Evolutionary conservation across 805 yeast genomes (phyloP), one percentile per base, ranked within the genome.

Genomic region (Candida verbasci): DNA sequence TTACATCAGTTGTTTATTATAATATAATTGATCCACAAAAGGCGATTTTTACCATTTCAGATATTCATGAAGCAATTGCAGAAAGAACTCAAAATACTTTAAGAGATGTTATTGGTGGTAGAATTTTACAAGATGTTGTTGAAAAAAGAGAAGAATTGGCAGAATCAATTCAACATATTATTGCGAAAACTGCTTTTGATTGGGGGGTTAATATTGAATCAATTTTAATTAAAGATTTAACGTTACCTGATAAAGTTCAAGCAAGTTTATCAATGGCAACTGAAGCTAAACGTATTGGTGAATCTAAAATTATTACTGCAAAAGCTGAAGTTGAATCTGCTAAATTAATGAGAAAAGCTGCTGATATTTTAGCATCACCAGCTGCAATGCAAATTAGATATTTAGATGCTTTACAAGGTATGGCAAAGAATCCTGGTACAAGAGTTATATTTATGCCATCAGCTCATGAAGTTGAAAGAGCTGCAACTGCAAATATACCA

Each of bases 351-450:
- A 73, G 88, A 63, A 78, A 79, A 57, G 86, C 87, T 20, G 86
- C 87, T 36, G 86, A 81, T 56, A 79, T 81, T 40, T 70, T 81
- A 50, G 82, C 83, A 31, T 77, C 84, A 26, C 79, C 80, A 46
- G 77, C 86, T 10, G 88, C 87, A 20, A 79, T 81, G 84, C 87
- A 81, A 63, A 81, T 81, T 55, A 65, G 88, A 57, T 81, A 81
- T 52, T 68, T 81, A 58, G 88, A 81, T 49, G 87, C 87, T n/a
- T 77, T 81, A 78, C 86, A 80, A 59, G 67, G 65, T 42, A 81
- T 81, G 86, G 82, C 86, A 24, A 74, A 62, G 43, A 51, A 69
- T 35, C 62, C 86, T 1, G 72, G 74, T 40, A 61, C 84, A n/a
- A 77, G 80, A 58, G 87, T 81, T 36, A 80, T 81, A 21, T 81